Evolutionary conservation across 192 early-diverging fungal species (phyloP).

Genomic region (Coemansia sp.): DNA sequence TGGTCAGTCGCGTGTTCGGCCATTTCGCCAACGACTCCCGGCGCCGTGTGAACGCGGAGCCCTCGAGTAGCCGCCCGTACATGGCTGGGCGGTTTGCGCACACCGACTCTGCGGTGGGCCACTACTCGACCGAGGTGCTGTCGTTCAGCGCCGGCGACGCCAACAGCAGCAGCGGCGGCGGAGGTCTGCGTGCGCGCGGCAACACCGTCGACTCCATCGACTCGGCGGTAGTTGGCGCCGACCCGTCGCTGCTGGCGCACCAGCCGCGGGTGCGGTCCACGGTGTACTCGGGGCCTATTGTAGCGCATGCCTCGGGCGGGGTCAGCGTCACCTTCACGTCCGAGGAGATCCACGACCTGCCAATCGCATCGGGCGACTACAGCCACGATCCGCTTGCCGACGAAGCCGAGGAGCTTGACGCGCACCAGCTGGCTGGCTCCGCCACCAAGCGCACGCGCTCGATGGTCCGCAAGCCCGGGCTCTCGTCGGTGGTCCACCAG

Average conservation of each 20-base stretch:
- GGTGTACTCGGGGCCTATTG: conserved; percentile 47
- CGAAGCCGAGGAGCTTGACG: conserved; percentile 16
- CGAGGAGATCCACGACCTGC: conserved; percentile 43
- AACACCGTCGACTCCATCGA: conserved; percentile 32
- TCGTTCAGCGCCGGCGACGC: conserved; percentile 20
- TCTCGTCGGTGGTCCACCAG: neutral
- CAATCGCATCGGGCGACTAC: conserved; percentile 19
- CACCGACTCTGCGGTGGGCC: conserved; percentile 43
- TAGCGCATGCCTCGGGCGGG: conserved; percentile 39
- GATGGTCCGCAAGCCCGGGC: conserved; percentile 1
- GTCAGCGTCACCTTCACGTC: conserved; percentile 52
- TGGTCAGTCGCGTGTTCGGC: conserved; percentile 40
- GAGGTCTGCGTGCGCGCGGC: conserved; percentile 14
- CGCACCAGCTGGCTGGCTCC: neutral
- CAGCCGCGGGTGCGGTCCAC: conserved; percentile 38
- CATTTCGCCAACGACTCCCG: conserved; percentile 20
- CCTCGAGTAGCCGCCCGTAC: conserved; percentile 12
- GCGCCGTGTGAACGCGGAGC: neutral
- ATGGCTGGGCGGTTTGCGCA: conserved; percentile 45
- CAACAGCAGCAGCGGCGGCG: neutral
- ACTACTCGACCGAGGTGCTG: conserved; percentile 41
- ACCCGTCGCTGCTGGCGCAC: conserved; percentile 3
- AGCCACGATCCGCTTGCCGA: conserved; percentile 8
- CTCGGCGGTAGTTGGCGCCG: neutral
- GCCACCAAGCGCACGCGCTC: conserved; percentile 20